phyloP scores from a whole-genome alignment of 345 rosid species.

The Isatis tinctoria region DNA sequence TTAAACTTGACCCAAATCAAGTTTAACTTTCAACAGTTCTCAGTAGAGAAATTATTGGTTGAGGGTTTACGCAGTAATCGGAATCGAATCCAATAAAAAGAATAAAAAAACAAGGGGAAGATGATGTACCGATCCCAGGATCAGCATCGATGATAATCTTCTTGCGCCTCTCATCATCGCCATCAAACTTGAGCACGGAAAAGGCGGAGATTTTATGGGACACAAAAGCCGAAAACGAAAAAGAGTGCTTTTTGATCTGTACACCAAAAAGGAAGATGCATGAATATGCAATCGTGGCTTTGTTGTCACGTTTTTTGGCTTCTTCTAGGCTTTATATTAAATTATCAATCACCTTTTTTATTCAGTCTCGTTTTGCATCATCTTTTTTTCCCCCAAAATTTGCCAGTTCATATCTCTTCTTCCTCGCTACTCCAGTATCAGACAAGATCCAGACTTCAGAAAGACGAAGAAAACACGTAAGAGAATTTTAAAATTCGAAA shows the following conservation, averaged over 20 bases:
- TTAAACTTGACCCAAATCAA: no score
- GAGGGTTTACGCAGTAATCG: neutral
- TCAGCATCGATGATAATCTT: conserved; percentile 95
- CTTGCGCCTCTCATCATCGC: conserved; percentile 47
- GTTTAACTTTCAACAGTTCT: no score
- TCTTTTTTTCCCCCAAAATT: no score
- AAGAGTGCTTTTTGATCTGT: neutral
- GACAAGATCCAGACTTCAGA: no score
- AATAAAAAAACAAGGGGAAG: neutral
- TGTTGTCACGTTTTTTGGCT: conserved; percentile 1
- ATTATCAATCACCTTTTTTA: no score
- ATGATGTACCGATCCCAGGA: conserved; percentile 68
- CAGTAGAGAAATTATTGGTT: neutral
- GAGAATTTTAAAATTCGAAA: no score
- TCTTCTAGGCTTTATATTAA: neutral
- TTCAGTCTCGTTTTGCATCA: no score
- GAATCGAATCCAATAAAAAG: neutral
- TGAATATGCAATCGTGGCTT: conserved; percentile 7
- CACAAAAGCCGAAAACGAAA: neutral
- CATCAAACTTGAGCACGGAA: neutral
- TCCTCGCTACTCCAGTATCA: no score
- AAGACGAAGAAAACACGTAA: no score
- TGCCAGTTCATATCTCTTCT: no score
- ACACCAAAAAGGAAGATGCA: neutral
- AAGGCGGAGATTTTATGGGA: conserved; percentile 15